A percentile compares a stretch with the other conserved stretches of the same genome.
Conservation (phyloP, 768 basidiomycete species). For the Xanthoconium purpureum region DNA sequence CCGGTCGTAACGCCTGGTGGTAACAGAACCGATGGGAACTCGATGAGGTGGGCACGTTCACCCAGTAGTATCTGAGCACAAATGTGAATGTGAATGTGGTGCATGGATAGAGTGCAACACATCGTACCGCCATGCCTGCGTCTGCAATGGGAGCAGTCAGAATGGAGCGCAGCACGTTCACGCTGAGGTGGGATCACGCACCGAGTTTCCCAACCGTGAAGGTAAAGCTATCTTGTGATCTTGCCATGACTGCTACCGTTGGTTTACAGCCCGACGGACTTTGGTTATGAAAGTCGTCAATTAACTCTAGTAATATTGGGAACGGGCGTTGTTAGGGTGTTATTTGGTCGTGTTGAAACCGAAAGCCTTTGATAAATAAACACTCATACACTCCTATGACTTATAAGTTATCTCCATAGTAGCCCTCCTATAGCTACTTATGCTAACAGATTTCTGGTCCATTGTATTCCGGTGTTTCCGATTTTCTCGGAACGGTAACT, state of each 20-base stretch:
- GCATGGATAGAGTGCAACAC: neutral
- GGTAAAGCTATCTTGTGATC: slow-evolving; percentile 65
- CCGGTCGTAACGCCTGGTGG: slow-evolving; percentile 92
- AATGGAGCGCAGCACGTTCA: slow-evolving; percentile 2
- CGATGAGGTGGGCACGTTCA: slow-evolving; percentile 92
- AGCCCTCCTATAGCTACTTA: too few species aligned
- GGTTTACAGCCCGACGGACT: slow-evolving; percentile 5
- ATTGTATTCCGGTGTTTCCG: too few species aligned
- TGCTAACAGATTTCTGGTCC: too few species aligned
- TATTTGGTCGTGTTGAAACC: slow-evolving; percentile 27
- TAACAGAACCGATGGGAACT: slow-evolving; percentile 93
- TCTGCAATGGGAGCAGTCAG: slow-evolving; percentile 45
- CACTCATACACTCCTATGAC: neutral
- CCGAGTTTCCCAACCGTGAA: slow-evolving; percentile 97
- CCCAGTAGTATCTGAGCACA: slow-evolving; percentile 76
- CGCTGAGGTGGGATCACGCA: slow-evolving; percentile 36
- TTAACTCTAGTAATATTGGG: neutral
- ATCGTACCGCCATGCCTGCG: slow-evolving; percentile 87
- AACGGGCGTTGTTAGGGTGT: slow-evolving; percentile 17
- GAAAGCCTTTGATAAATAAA: slow-evolving; percentile 23
- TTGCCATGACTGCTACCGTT: slow-evolving; percentile 26
- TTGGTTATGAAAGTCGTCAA: slow-evolving; percentile 1
- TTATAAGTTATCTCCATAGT: too few species aligned
- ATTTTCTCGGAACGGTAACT: too few species aligned
- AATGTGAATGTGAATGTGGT: slow-evolving; percentile 1